Evolutionary conservation across 495 filamentous ascomycete genomes (phyloP).

Genomic region (Neurospora sp.): DNA sequence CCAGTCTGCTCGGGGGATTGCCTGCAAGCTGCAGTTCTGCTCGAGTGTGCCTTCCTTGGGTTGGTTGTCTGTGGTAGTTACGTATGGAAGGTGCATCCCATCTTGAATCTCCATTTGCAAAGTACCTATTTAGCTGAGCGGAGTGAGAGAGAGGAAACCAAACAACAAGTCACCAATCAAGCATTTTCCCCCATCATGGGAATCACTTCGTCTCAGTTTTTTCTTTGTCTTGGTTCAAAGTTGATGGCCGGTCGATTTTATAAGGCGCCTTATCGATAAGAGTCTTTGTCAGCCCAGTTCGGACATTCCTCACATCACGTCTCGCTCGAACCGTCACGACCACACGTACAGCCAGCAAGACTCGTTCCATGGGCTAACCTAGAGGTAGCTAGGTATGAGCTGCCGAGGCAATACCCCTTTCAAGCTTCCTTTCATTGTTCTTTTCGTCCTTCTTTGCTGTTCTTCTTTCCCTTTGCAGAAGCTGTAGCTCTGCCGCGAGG

Average conservation of each 20-base stretch:
- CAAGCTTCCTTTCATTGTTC: background rate
- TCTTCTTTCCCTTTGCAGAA: background rate
- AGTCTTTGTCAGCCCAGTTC: background rate
- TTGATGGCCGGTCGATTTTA: background rate
- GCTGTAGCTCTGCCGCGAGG: background rate
- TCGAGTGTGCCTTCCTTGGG: background rate
- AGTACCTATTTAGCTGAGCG: background rate
- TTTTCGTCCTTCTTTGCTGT: background rate
- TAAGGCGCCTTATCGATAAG: background rate
- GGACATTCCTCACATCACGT: background rate
- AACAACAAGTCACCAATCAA: background rate
- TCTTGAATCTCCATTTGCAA: background rate
- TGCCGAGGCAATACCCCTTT: background rate
- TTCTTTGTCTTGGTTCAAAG: background rate
- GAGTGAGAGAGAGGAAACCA: too few relatives aligned
- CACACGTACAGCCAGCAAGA: background rate
- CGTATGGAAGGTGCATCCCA: background rate
- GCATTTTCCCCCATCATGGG: background rate
- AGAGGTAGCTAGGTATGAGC: background rate
- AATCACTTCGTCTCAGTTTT: background rate
- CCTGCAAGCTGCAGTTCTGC: background rate
- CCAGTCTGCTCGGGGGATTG: background rate
- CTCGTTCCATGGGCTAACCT: background rate
- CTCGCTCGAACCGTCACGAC: background rate
- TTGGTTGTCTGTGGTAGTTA: background rate